These are phyloP conservation scores for Akanthomyces muscarius DNA, from an alignment of 2,329 filamentous ascomycete species.

Conservation along the genomic window DNA sequence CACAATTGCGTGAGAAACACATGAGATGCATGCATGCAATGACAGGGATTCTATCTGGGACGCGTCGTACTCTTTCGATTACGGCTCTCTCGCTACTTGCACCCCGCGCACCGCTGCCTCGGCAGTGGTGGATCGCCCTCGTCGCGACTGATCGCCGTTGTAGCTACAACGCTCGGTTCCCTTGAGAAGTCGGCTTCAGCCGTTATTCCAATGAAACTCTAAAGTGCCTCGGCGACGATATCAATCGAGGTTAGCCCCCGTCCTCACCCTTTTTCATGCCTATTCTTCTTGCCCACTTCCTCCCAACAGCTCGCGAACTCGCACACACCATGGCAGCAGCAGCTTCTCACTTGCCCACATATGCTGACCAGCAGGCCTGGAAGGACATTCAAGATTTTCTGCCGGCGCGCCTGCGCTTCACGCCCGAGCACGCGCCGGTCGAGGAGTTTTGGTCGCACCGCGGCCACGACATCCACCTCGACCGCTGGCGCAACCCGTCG, in stretches of 20 bases:
- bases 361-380: conserved; percentile 9
- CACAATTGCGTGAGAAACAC: too few relatives aligned
- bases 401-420: not conserved
- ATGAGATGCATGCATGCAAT: too few relatives aligned
- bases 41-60: too few relatives aligned
- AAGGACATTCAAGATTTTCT: conserved; percentile 1
- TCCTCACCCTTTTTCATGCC: not conserved
- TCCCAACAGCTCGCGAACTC: not conserved
- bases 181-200: not conserved
- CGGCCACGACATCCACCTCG: not conserved
- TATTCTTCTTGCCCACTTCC: not conserved
- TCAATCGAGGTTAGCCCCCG: not conserved
- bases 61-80: too few relatives aligned
- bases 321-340: not conserved
- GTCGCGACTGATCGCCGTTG: not conserved
- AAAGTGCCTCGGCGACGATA: not conserved
- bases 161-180: not conserved
- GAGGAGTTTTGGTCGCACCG: conserved; percentile 7
- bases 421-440: not conserved
- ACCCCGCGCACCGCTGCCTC: not conserved
- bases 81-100: not conserved
- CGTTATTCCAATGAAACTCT: too few relatives aligned
- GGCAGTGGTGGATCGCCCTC: not conserved
- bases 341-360: not conserved
- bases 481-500: conserved; percentile 10